Percentiles rank a stretch among this genome's conserved stretches.
These are phyloP conservation scores for Podaxis carcinomalis DNA, from an alignment of 768 basidiomycete genomes.

Conservation along the genomic window DNA sequence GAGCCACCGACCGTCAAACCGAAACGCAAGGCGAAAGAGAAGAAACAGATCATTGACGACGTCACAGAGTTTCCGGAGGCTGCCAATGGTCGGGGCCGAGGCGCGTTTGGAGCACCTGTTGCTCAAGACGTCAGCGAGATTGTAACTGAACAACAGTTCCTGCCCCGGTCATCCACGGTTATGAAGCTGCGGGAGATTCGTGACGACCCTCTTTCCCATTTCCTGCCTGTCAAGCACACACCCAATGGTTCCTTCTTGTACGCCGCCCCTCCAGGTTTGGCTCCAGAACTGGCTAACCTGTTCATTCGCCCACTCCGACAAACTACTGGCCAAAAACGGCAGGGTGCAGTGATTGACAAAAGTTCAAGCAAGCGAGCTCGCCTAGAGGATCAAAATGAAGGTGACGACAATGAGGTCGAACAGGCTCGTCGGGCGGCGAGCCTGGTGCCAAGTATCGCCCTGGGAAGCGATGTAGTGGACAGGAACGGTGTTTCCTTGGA, in stretches of 20 bases:
- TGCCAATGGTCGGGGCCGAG: constrained; percentile 55
- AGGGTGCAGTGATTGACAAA: constrained; percentile 52
- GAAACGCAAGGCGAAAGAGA: constrained; percentile 52
- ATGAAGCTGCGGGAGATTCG: constrained; percentile 86
- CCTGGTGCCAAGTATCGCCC: constrained; percentile 56
- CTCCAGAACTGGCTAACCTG: constrained; percentile 75
- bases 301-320: constrained; percentile 74
- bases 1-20: constrained; percentile 28
- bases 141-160: constrained; percentile 74
- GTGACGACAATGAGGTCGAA: constrained; percentile 67
- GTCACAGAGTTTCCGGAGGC: constrained; percentile 79
- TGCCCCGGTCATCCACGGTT: constrained; percentile 80
- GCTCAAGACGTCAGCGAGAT: constrained; percentile 62
- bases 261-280: constrained; percentile 80
- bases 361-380: constrained; percentile 59
- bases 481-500: constrained; percentile 23
- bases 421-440: constrained; percentile 66
- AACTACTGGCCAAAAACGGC: constrained; percentile 51
- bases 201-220: constrained; percentile 79
- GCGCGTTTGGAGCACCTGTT: constrained; percentile 50
- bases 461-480: constrained; percentile 31
- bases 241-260: constrained; percentile 73
- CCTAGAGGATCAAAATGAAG: constrained; percentile 41
- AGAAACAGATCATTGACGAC: constrained; percentile 89
- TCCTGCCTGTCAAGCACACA: constrained; percentile 77